phyloP scores from a whole-genome alignment of 805 yeast genomes.

The Starmerella bombi region DNA sequence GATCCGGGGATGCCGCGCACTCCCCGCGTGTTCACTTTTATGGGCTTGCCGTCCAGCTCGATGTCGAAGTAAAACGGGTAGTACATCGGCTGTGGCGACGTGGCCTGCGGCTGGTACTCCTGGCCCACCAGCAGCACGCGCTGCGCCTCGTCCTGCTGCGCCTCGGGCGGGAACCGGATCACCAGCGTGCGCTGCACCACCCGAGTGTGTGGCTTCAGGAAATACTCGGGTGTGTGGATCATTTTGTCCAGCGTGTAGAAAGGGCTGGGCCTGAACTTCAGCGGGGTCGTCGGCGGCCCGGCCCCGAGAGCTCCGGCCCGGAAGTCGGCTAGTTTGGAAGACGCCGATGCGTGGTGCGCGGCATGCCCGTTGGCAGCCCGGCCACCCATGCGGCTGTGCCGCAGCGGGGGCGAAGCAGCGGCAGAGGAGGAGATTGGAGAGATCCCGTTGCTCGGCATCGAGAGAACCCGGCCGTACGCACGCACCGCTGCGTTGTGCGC shows the following conservation, averaged over 20 bases:
- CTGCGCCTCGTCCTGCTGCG: conserved; percentile 29
- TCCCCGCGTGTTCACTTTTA: conserved; percentile 54
- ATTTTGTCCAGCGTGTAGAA: conserved; percentile 18
- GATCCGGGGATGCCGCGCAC: conserved; percentile 66
- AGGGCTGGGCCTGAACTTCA: conserved; percentile 23
- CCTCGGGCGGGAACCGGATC: conserved; percentile 36
- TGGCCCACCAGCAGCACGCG: conserved; percentile 44
- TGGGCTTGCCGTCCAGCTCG: conserved; percentile 38
- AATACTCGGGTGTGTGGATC: conserved; percentile 18
- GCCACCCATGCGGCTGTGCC: no score
- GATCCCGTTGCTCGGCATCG: no score
- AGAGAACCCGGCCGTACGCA: no score
- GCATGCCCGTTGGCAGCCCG: no score
- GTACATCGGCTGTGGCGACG: conserved; percentile 29
- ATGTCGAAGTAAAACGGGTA: conserved; percentile 67
- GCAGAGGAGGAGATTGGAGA: no score
- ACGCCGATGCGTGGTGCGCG: no score
- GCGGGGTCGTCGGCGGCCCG: no score
- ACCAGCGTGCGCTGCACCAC: conserved; percentile 4
- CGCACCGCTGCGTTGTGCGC: no score
- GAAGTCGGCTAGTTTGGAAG: no score
- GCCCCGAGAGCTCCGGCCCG: no score
- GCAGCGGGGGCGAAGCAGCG: no score
- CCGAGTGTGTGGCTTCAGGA: conserved; percentile 14
- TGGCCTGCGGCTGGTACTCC: conserved; percentile 11